Evolutionary conservation across 2,329 filamentous ascomycete species (phyloP), one percentile per base, ranked within the genome.

Genomic region (Cordyceps fumosorosea): DNA sequence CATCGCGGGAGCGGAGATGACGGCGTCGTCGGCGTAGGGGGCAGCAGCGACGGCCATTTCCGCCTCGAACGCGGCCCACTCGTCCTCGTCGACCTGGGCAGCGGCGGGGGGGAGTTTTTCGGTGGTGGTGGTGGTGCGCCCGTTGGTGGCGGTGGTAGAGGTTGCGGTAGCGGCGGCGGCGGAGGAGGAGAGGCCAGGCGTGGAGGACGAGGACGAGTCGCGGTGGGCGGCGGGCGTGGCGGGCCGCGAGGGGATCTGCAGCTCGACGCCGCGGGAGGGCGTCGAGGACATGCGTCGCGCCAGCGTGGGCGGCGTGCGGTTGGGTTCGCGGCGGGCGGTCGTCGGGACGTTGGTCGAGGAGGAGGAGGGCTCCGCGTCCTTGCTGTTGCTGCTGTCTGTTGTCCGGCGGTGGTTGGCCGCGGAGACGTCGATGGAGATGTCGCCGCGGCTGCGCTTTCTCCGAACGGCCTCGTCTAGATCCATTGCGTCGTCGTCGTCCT

Each of bases 11-110:
- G 88, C 89, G 1, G 83, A 86, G 65, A 91, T 90, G 3, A 86
- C 84, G 7, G 84, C 86, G 63, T 82, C 80, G 48, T 74, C 70
- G 24, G 72, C 68, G 64, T 74, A 74, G 2, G 75, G 68, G 2
- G 69, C 70, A 32, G 72, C 67, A 26, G 77, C 71, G 34, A 77
- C 75, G 20, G 86, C 88, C 61, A 96, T 86, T 60, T 96, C 90
- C 3, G 89, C 89, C 72, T 96, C 89, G 71, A 96, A 96, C 10
- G 90, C 90, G 2, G 90, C 89, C 89, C 90, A 95, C 74, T 95
- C 90, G 60, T 88, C 85, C 69, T 96, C 90, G 71, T 93, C 86
- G 10, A 80, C 76, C 8, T 51, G 45, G 3, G 22, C 45, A 20
- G 71, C 66, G 66, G 63, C 48, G 67, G 3, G 4, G 8, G 50